These are phyloP conservation scores for Suhomyces sp. DNA, from an alignment of 805 yeast species.

Conservation along the genomic window DNA sequence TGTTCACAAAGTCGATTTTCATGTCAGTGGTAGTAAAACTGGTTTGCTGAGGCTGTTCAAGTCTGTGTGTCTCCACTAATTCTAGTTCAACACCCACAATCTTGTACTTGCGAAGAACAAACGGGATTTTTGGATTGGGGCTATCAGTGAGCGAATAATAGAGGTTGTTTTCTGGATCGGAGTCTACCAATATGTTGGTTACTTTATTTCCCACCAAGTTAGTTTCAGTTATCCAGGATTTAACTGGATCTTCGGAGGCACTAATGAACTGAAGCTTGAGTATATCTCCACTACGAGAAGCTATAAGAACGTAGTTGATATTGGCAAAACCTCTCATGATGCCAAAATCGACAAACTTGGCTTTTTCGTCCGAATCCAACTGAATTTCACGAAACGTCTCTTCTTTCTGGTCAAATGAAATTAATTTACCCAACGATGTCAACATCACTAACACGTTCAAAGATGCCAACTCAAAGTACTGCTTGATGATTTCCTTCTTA, in stretches of 20 bases:
- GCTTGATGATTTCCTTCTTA: slow-evolving; percentile 59
- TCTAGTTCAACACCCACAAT: slow-evolving; percentile 15
- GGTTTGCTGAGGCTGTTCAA: slow-evolving; percentile 42
- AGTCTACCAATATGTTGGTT: slow-evolving; percentile 43
- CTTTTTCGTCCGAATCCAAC: slow-evolving; percentile 3
- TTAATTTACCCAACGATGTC: slow-evolving; percentile 58
- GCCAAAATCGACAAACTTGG: slow-evolving; percentile 37
- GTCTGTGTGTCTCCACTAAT: slow-evolving; percentile 22
- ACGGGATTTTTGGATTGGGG: slow-evolving; percentile 61
- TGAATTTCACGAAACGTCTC: background rate
- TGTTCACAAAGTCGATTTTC: slow-evolving; percentile 34
- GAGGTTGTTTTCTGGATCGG: slow-evolving; percentile 13
- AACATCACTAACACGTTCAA: slow-evolving; percentile 46
- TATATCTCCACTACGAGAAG: slow-evolving; percentile 39
- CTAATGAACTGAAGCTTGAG: slow-evolving; percentile 37
- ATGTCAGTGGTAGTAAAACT: slow-evolving; percentile 59
- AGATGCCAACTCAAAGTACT: slow-evolving; percentile 46
- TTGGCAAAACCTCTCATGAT: slow-evolving; percentile 40
- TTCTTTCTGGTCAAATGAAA: slow-evolving; percentile 24
- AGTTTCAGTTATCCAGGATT: slow-evolving; percentile 21
- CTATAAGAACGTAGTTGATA: slow-evolving; percentile 25
- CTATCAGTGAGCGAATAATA: slow-evolving; percentile 54
- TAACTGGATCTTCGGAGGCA: slow-evolving; percentile 8
- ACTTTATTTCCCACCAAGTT: slow-evolving; percentile 39
- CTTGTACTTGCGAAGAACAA: slow-evolving; percentile 41